Conservation (phyloP, 306 rosid genomes). For the Albizia julibrissin region DNA sequence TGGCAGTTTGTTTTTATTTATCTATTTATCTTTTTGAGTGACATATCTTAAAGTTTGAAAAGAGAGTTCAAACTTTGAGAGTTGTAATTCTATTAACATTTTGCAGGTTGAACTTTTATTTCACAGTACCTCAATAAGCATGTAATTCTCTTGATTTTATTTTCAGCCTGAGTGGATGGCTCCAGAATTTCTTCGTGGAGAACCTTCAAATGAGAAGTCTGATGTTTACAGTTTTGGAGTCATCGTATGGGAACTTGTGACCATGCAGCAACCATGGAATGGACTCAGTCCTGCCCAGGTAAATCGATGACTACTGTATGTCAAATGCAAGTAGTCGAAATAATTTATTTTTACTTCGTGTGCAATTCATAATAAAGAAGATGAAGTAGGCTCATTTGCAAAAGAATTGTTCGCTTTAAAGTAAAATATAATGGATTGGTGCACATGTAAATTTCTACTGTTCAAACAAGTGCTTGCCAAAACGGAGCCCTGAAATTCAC, state of each 20-base stretch:
- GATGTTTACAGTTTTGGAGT: constrained; percentile 96
- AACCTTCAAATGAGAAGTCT: constrained; percentile 94
- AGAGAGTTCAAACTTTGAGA: neutral
- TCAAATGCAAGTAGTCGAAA: constrained; percentile 18
- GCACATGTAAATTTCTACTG: neutral
- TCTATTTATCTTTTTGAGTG: neutral
- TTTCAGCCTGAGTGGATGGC: constrained; percentile 99
- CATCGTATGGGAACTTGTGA: constrained; percentile 89
- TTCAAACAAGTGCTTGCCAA: constrained; percentile 19
- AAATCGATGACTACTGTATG: constrained; percentile 25
- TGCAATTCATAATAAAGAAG: constrained; percentile 14
- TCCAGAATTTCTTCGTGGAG: constrained; percentile 98
- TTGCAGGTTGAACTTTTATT: constrained; percentile 48
- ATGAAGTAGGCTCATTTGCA: constrained; percentile 28
- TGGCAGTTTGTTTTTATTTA: neutral
- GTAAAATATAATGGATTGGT: neutral
- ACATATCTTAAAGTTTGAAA: constrained; percentile 24
- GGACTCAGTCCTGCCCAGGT: constrained; percentile 95
- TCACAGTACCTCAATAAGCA: constrained; percentile 41
- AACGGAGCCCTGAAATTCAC: constrained; percentile 24
- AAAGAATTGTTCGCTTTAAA: constrained; percentile 24
- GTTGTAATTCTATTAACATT: constrained; percentile 42
- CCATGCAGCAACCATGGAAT: constrained; percentile 95
- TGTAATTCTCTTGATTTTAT: constrained; percentile 54
- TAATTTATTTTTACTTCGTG: constrained; percentile 27